Evolutionary conservation across 768 basidiomycete species (phyloP), one percentile per base, ranked within the genome.

Genomic region (Kwoniella sp.): DNA sequence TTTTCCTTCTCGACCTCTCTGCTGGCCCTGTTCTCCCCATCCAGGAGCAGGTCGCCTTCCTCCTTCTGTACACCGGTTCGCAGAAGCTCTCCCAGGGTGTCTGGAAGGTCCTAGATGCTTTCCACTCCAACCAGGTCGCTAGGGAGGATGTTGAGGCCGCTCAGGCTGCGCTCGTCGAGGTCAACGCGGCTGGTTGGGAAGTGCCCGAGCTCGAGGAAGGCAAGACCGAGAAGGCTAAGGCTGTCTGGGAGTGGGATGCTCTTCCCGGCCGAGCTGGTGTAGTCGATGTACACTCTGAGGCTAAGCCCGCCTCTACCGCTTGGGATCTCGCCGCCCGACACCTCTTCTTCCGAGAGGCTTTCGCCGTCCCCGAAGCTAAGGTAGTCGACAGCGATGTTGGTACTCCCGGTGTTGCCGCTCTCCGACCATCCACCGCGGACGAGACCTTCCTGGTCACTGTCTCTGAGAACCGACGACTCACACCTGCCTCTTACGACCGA

Each of bases 381-480:
- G 75, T 73, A 25, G 71, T 78, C 23, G 77, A 63, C 17, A 28
- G 62, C 17, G 70, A 69, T 22, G 65, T 58, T 11, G 38, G 23
- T 37, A 52, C 41, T 4, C 70, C 70, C 53, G 87, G 87, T 71
- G 84, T 89, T 63, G 88, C 90, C 15, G 83, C 88, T 3, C 83
- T 95, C 31, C 91, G 90, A 47, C 96, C 96, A 13, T 93, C 96
- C 73, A 78, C 90, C 25, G 83, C 89, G 2, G 95, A 97, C 65
- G 88, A 89, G 75, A 98, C 93, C 25, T 97, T 86, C 86, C 87
- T 98, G 60, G 88, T 97, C 62, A 95, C 91, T 9, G 94, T 93
- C 80, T 87, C 88, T 5, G 93, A 96, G 80, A 98, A 97, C 83
- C 88, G 89, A 50, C 91, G 96, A 31, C 86, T 99, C 54, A 98